Conservation (phyloP, 306 rosid species). For the Trifolium subterraneum region DNA sequence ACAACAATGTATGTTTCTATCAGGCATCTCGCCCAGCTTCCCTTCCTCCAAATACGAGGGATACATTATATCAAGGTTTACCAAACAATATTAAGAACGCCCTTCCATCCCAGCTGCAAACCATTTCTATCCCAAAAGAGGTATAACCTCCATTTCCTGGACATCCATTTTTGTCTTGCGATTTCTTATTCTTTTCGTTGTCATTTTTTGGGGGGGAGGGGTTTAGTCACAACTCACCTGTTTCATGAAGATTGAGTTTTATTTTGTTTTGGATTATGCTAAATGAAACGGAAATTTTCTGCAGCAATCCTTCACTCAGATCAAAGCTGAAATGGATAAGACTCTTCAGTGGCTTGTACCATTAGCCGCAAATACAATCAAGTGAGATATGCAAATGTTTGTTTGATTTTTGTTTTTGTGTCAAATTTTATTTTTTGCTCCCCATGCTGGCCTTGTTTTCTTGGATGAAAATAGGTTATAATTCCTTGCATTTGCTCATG, state of each 20-base stretch:
- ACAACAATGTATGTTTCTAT: conserved; percentile 9
- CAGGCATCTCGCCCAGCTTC: conserved; percentile 86
- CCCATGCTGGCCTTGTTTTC: conserved; percentile 1
- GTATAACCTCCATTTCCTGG: conserved; percentile 46
- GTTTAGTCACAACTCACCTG: not conserved
- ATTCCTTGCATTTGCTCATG: conserved; percentile 14
- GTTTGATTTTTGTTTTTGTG: conserved; percentile 5
- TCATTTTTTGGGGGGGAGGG: not conserved
- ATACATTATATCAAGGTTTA: conserved; percentile 78
- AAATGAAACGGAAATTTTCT: conserved; percentile 39
- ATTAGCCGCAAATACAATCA: conserved; percentile 75
- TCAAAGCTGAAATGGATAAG: conserved; percentile 79
- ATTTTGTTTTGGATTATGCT: conserved; percentile 25
- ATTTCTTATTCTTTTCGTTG: conserved; percentile 25
- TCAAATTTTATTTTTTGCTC: not conserved
- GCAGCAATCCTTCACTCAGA: conserved; percentile 64
- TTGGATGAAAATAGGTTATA: conserved; percentile 9
- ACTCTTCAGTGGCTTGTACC: conserved; percentile 86
- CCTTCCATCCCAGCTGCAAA: conserved; percentile 70
- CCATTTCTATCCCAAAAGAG: conserved; percentile 61
- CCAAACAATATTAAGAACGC: conserved; percentile 72
- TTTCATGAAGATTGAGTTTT: conserved; percentile 25
- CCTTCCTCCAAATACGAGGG: conserved; percentile 81
- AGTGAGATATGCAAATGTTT: conserved; percentile 55
- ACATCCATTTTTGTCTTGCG: conserved; percentile 11